Evolutionary conservation across 257 asterid genomes (phyloP).

Genomic region (Solanum raphanifolium): DNA sequence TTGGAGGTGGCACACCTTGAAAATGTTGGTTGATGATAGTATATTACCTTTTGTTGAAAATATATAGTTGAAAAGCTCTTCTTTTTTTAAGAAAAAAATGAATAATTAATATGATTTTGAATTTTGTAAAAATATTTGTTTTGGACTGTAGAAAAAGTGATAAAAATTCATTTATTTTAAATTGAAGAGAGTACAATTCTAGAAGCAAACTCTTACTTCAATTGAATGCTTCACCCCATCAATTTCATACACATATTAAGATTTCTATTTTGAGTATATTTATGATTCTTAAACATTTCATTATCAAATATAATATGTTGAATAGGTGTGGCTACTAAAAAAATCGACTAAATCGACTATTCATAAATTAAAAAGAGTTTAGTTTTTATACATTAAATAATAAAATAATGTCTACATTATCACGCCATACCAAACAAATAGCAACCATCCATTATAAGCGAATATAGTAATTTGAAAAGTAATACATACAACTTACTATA

Average conservation of each 20-base stretch:
- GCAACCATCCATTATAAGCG: background rate
- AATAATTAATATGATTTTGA: background rate
- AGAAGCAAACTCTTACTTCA: background rate
- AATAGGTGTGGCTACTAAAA: background rate
- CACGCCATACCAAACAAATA: background rate
- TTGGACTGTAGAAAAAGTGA: background rate
- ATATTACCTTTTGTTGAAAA: background rate
- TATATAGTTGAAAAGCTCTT: background rate
- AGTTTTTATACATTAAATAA: background rate
- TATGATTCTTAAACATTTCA: background rate
- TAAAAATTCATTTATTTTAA: background rate
- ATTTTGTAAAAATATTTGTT: background rate
- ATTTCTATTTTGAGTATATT: background rate
- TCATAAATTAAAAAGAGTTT: background rate
- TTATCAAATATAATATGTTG: background rate
- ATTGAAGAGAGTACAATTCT: background rate
- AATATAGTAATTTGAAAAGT: background rate
- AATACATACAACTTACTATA: background rate
- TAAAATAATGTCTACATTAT: background rate
- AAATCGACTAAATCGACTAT: background rate
- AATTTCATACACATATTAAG: background rate
- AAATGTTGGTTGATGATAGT: background rate
- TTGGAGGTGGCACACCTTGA: background rate
- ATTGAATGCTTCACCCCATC: background rate
- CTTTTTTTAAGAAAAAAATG: too few species aligned